Evolutionary conservation across 2,329 filamentous ascomycete species (phyloP), one percentile per base, ranked within the genome.

Genomic region (Furcasterigmium furcatum): DNA sequence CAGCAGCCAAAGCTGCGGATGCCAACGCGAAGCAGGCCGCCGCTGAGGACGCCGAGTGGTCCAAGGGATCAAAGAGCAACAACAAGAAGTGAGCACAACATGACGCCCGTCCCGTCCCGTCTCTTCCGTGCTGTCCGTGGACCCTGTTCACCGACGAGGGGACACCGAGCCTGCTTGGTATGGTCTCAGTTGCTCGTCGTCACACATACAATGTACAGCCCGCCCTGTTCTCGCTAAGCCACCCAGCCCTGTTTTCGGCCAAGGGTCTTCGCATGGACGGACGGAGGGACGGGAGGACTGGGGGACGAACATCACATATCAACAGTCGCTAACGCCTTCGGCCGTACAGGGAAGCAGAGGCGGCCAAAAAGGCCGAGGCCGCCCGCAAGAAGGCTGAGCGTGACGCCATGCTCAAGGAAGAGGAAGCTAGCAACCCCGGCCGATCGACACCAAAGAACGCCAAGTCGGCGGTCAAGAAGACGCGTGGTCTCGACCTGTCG

Each of bases 371-470:
- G 56, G 87, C 86, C 46, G 89, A 95, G 61, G 80, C 77, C 46
- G 88, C 87, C 3, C 83, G 85, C 46, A 95, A 96, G 71, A 97
- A 96, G 71, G 92, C 91, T 43, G 94, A 97, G 64, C 87, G 87
- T 41, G 91, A 95, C 2, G 89, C 91, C 10, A 72, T 91, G 20
- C 71, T 91, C 30, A 85, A 83, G 46, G 91, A 88, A 61, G 94
- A 99, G 68, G 92, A 96, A 62, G 85, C 79, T 51, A 76, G 56
- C 56, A 63, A 79, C 46, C 70, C 79, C 56, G 69, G 79, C 58
- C 73, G 82, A 55, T 67, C 77, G 19, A 73, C 73, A 22, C 78
- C 82, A 44, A 90, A 89, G 68, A 84, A 85, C 55, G 69, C 77
- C 47, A 88, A 88, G 67, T 70, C 76, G 6, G 84, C 85, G 10